phyloP scores from a whole-genome alignment of 192 early-diverging fungal genomes.

The Backusella macrospora region DNA sequence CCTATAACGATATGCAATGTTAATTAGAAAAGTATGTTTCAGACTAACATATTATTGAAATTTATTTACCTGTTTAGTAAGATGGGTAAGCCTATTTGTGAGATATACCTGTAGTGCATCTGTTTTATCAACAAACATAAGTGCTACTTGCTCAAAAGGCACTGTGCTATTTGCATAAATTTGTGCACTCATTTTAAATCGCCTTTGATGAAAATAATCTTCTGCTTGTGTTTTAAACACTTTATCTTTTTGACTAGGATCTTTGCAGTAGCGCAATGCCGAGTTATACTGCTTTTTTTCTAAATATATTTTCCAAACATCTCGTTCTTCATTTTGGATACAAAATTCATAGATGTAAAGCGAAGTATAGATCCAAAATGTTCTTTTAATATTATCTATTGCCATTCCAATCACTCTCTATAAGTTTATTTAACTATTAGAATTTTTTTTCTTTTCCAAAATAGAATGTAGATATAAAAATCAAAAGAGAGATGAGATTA shows the following conservation, averaged over 20 bases:
- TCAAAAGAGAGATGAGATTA: neutral
- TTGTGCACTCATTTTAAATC: slow-evolving; percentile 77
- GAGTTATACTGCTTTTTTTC: slow-evolving; percentile 79
- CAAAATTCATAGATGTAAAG: slow-evolving; percentile 85
- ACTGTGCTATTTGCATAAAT: slow-evolving; percentile 84
- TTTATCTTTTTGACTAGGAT: slow-evolving; percentile 70
- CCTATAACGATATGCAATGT: slow-evolving; percentile 44
- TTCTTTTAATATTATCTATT: slow-evolving; percentile 77
- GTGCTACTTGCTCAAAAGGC: slow-evolving; percentile 86
- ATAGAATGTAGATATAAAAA: neutral
- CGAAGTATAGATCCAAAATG: slow-evolving; percentile 91
- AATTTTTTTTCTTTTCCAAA: neutral
- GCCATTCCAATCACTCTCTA: slow-evolving; percentile 67
- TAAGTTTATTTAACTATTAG: neutral
- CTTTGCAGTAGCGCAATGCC: slow-evolving; percentile 80
- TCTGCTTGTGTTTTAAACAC: slow-evolving; percentile 88
- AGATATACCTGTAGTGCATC: slow-evolving; percentile 82
- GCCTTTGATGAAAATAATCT: slow-evolving; percentile 74
- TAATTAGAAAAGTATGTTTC: neutral
- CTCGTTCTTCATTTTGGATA: slow-evolving; percentile 88
- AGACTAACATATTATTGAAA: neutral
- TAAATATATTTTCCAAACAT: slow-evolving; percentile 93
- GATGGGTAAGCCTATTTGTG: slow-evolving; percentile 69
- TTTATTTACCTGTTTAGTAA: slow-evolving; percentile 64
- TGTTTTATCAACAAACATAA: slow-evolving; percentile 74